Conservation (phyloP, 2,329 filamentous ascomycete genomes). For the Fusarium globosum region DNA sequence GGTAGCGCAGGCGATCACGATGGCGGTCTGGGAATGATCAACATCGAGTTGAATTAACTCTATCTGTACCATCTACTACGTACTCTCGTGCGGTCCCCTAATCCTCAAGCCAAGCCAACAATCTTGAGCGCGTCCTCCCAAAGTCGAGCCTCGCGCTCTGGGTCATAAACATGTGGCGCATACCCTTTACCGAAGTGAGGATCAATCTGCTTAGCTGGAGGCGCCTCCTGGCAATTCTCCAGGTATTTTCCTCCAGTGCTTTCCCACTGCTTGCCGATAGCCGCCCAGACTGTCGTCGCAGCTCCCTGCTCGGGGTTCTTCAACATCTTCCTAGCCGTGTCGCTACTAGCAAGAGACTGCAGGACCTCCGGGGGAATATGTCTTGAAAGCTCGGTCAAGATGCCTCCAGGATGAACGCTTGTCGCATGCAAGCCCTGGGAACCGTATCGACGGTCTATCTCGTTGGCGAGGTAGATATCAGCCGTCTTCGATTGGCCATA, state of each 20-base stretch:
- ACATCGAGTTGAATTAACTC: background rate
- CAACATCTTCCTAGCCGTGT: background rate
- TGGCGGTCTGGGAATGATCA: background rate
- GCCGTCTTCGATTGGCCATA: slow-evolving; percentile 64
- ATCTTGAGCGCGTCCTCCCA: slow-evolving; percentile 35
- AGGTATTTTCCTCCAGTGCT: slow-evolving; percentile 32
- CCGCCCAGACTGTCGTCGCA: slow-evolving; percentile 38
- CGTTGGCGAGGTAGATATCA: slow-evolving; percentile 62
- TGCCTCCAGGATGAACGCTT: slow-evolving; percentile 59
- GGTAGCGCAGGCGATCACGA: background rate
- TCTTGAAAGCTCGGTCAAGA: slow-evolving; percentile 41
- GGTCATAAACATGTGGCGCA: slow-evolving; percentile 22
- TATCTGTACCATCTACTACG: background rate
- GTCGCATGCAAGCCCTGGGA: slow-evolving; percentile 55
- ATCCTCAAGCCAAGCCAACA: slow-evolving; percentile 20
- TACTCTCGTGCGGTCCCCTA: background rate
- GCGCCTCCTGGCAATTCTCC: slow-evolving; percentile 19
- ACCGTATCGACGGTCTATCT: slow-evolving; percentile 62
- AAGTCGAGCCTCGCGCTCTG: slow-evolving; percentile 21
- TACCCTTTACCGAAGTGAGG: background rate
- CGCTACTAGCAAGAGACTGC: background rate
- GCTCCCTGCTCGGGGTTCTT: slow-evolving; percentile 37
- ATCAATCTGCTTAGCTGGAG: background rate
- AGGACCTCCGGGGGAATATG: background rate
- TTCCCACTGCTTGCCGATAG: slow-evolving; percentile 34